phyloP scores from a whole-genome alignment of 805 yeast species.

The Metschnikowia lunata region DNA sequence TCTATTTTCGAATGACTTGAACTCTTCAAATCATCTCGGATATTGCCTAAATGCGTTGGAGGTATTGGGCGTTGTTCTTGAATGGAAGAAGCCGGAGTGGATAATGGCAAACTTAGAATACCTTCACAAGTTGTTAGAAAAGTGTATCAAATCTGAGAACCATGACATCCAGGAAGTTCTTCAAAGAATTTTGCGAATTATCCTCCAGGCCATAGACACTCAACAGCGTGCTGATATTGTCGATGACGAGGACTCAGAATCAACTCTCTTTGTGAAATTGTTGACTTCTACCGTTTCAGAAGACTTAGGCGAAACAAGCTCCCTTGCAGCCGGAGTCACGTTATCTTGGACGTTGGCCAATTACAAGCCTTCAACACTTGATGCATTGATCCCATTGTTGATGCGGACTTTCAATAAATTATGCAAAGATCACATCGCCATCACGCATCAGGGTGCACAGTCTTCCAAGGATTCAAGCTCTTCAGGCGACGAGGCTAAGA shows the following conservation, averaged over 20 bases:
- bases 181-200: constrained; percentile 66
- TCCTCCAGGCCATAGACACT: constrained; percentile 60
- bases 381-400: constrained; percentile 66
- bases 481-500: constrained; percentile 69
- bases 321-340: constrained; percentile 84
- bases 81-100: constrained; percentile 76
- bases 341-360: constrained; percentile 76
- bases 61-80: constrained; percentile 77
- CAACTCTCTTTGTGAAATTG: constrained; percentile 55
- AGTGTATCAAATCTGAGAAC: constrained; percentile 75
- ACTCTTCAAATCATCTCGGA: constrained; percentile 62
- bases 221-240: constrained; percentile 34
- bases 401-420: constrained; percentile 87
- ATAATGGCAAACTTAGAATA: constrained; percentile 64
- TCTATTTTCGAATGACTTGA: constrained; percentile 70
- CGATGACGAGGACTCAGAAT: constrained; percentile 58
- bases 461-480: constrained; percentile 22
- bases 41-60: constrained; percentile 88
- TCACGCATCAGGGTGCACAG: constrained; percentile 48
- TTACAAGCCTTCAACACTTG: constrained; percentile 68
- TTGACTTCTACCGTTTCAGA: constrained; percentile 70
- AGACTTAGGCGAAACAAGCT: constrained; percentile 68
- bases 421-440: constrained; percentile 78
- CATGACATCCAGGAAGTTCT: constrained; percentile 83
- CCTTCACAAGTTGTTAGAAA: constrained; percentile 71